Conservation (phyloP, 2,329 filamentous ascomycete species). For the Microsporum canis region DNA sequence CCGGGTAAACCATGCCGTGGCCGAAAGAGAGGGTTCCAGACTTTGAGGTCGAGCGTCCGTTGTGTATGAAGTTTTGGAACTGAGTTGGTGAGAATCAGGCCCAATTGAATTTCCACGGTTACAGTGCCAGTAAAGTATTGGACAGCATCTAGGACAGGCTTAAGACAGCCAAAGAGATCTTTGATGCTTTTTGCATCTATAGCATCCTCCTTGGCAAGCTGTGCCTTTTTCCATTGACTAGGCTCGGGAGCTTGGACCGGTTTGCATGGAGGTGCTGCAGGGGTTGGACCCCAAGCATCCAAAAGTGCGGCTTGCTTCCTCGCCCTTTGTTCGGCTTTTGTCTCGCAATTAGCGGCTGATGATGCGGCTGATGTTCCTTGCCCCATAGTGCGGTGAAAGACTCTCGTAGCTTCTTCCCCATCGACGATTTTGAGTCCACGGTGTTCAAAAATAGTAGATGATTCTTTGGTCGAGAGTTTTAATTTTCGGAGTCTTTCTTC, state of each 20-base stretch:
- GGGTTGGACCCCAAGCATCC: constrained; percentile 21
- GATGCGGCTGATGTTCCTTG: constrained; percentile 18
- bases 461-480: not conserved
- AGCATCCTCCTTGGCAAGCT: constrained; percentile 8
- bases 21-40: constrained; percentile 26
- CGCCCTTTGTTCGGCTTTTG: constrained; percentile 14
- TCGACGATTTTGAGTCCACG: not conserved
- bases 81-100: constrained; percentile 24
- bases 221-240: constrained; percentile 11
- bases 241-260: not conserved
- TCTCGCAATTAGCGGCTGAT: constrained; percentile 11
- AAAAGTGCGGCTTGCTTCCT: constrained; percentile 22
- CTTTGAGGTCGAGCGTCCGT: constrained; percentile 14
- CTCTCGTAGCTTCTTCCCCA: constrained; percentile 17
- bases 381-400: constrained; percentile 23
- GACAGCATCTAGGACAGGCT: constrained; percentile 24
- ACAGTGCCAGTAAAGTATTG: constrained; percentile 27
- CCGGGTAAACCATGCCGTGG: constrained; percentile 19
- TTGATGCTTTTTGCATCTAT: constrained; percentile 13
- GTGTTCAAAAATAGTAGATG: not conserved
- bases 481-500: not conserved
- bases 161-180: constrained; percentile 22
- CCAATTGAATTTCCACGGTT: constrained; percentile 28
- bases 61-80: constrained; percentile 18
- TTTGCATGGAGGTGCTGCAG: not conserved